Base-by-base conservation (phyloP, 2,329 filamentous ascomycete genomes). In the Fusarium chlamydosporum region DNA sequence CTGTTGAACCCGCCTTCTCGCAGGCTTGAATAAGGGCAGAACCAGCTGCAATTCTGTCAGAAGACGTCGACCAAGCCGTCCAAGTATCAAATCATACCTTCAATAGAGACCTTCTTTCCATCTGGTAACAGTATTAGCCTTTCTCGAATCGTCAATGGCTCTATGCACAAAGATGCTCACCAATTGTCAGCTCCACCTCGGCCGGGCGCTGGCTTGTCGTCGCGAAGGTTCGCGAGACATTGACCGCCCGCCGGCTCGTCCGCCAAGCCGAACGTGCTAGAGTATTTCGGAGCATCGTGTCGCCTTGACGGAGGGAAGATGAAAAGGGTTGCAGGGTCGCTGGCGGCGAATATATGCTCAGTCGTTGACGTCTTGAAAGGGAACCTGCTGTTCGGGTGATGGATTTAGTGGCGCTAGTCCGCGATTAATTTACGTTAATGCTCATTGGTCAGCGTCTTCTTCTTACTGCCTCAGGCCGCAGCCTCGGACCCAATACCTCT, bases 11-110 rank as follows among this genome's bases (percentile, higher is more conserved):
- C 71, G 95, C 96, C 85, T 99, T 97, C 84, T 99, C 96, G 85
- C 96, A 99, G 79, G 96, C 96, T 85, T 99, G 96, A 80, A 99
- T 99, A 76, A 99, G 88, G 78, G 96, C 95, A 75, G 96, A 96
- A 73, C 95, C 95, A 82, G 95, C 95, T 97, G 80, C 80, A 76
- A 73, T 75, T 50, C 63, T 56, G 79, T 85, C 76, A 85, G 79
- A 71, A 74, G 58, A 65, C 38, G 50, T 52, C 54, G 69, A 42
- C 40, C 18, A 54, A 56, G 41, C 68, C 56, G 50, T 31, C 65
- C 56, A 75, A 60, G 46, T 43, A 55, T 52, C 61, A 37, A 61
- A 56, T 40, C 76, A 74, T 90, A 97, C 94, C 93, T 92, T 97
- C 94, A 80, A 99, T 94, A 68, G 94, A 97, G 58, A 99, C 91